These are phyloP conservation scores for Bertia moriformis DNA, from an alignment of 2,329 filamentous ascomycete genomes.

Conservation along the genomic window DNA sequence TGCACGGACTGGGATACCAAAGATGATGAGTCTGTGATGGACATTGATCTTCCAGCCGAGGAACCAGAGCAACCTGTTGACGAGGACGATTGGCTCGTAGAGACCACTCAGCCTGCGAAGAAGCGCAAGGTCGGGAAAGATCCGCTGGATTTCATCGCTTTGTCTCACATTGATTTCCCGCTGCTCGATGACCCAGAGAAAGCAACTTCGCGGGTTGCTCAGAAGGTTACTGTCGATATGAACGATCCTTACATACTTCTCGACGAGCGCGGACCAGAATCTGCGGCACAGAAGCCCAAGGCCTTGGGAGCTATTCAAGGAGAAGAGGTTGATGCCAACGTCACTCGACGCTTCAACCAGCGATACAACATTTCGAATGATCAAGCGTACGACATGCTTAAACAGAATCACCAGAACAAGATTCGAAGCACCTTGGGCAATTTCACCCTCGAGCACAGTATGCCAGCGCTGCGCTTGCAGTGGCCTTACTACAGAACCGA, in stretches of 20 bases:
- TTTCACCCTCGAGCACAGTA: slow-evolving; percentile 48
- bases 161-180: slow-evolving; percentile 30
- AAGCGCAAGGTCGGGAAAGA: neutral
- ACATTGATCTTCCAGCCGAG: slow-evolving; percentile 1
- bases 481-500: slow-evolving; percentile 57
- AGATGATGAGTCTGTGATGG: neutral
- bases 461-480: slow-evolving; percentile 52
- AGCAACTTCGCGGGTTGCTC: slow-evolving; percentile 34
- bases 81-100: slow-evolving; percentile 17
- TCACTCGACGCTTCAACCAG: slow-evolving; percentile 37
- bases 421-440: slow-evolving; percentile 52
- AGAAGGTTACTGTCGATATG: slow-evolving; percentile 46
- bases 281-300: slow-evolving; percentile 24
- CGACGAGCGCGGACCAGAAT: slow-evolving; percentile 36
- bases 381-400: slow-evolving; percentile 53
- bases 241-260: slow-evolving; percentile 51
- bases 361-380: slow-evolving; percentile 61
- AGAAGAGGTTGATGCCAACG: slow-evolving; percentile 29
- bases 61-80: slow-evolving; percentile 7
- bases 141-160: neutral
- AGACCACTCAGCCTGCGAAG: neutral
- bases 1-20: slow-evolving; percentile 1
- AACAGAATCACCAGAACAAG: slow-evolving; percentile 58
- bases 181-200: slow-evolving; percentile 29
- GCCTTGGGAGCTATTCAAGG: slow-evolving; percentile 5